phyloP scores from a whole-genome alignment of 768 basidiomycete genomes.

The Hypholoma fasciculare region DNA sequence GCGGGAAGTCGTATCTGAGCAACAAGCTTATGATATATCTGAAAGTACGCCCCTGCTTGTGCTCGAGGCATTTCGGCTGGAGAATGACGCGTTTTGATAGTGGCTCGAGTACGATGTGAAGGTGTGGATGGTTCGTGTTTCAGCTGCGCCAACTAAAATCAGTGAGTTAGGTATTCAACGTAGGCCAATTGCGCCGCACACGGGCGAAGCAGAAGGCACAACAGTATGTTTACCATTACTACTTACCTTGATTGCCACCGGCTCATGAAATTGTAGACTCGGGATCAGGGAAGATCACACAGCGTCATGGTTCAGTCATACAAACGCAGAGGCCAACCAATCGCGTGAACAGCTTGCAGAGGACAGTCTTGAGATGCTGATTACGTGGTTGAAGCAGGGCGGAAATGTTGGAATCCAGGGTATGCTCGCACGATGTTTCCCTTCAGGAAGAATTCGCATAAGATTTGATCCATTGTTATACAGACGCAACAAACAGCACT shows the following conservation, averaged over 20 bases:
- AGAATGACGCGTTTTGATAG: constrained; percentile 37
- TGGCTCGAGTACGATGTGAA: constrained; percentile 99
- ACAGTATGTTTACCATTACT: constrained; percentile 43
- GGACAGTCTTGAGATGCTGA: constrained; percentile 93
- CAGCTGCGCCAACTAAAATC: neutral
- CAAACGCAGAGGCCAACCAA: constrained; percentile 75
- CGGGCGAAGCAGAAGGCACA: constrained; percentile 81
- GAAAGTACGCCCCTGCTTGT: constrained; percentile 52
- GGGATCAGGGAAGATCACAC: constrained; percentile 91
- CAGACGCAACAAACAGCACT: constrained; percentile 97
- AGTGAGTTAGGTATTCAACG: constrained; percentile 84
- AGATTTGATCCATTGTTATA: neutral
- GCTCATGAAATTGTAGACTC: constrained; percentile 42
- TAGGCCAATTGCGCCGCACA: constrained; percentile 89
- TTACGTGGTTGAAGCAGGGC: constrained; percentile 91
- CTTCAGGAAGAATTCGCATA: too few relatives aligned
- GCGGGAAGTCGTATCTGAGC: constrained; percentile 97
- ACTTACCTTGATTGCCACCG: neutral
- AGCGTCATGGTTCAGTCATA: constrained; percentile 85
- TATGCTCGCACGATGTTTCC: constrained; percentile 29
- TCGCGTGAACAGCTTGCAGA: constrained; percentile 81
- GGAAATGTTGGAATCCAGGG: constrained; percentile 99
- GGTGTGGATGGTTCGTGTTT: constrained; percentile 36
- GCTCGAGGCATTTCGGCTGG: constrained; percentile 8
- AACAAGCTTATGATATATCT: constrained; percentile 98